Base-by-base conservation (phyloP, 225 moss, liverwort and hornwort species). In the Marchantia polymorpha region DNA sequence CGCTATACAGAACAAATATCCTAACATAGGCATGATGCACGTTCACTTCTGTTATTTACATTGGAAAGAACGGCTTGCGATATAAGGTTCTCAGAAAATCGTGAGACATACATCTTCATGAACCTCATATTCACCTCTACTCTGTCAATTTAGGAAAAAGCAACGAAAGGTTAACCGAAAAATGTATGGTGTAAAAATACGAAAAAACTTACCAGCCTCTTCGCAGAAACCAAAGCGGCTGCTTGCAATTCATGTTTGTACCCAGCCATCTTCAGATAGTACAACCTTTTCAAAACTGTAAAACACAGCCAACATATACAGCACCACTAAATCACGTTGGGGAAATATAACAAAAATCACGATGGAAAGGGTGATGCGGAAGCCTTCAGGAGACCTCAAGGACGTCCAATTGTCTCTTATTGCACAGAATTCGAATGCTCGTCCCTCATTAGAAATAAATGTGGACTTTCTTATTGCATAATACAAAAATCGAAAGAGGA, bases 161-260 rank as follows among this genome's bases (percentile, higher is more conserved):
- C 46, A 65, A 27, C 50, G 23, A 11, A 55, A 74, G 1, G 0
- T 9, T 16, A 66, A 66, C 39, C 39, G 5, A 2, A 39, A 2
- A 2, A 2, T 39, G 2, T 39, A 39, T 39, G 39, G 39, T 39
- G 3, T 39, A 2, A 39, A 39, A 51, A 49, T 2, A 39, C 39
- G 5, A 22, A 48, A 56, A 20, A 22, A 81, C 91, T 87, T 81
- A 96, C 96, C 90, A 99, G 85, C 80, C 93, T 85, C 82, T 92
- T 99, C 16, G 89, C 97, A 59, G 80, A 78, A 25, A 87, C 87
- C 76, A 86, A 85, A 49, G 94, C 91, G 56, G 93, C 91, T 52
- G 93, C 93, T 78, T 82, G 92, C n/a, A 92, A 51, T 77, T 99
- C 97, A 59, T 94, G 85, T 46, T 88, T 94, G 69, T 99, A 95